Evolutionary conservation across 164 flowering plant genomes (phyloP), one percentile per base, ranked within the genome.

Genomic region (Pachysandra terminalis): DNA sequence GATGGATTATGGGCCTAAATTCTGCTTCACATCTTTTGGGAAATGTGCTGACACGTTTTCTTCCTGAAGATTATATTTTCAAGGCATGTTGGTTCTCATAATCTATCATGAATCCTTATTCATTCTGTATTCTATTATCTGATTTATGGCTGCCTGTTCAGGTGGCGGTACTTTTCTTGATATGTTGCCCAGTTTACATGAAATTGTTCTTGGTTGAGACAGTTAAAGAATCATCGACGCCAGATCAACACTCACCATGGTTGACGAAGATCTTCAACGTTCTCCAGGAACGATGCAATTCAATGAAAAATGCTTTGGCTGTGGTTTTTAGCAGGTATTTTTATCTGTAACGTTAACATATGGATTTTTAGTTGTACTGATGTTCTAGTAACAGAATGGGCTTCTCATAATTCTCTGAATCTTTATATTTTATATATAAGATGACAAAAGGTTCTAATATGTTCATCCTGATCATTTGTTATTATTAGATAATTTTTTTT

Each of bases 1-100:
- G 93, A 76, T 92, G 88, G 91, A 85, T 90, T 21, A 88, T 90
- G 0, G 98, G 96, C 56, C 83, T 90, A n/a, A 86, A 79, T 68
- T 90, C 98, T 59, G 89, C 85, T 66, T 83, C 93, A 19, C 93
- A 87, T 79, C 90, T 90, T 35, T 19, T 89, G 19, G 98, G 98
- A 57, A 90, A 90, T 71, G 13, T 79, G 49, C 79, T 90, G 25
- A 93, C 95, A 66, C 91, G 87, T 56, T 87, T 93, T 76, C 93
- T 93, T 76, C 98, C 96, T 0, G 93, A 78, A 73, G 66, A 67
- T 19, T 85, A 84, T 79, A 90, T 90, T 61, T 93, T 93, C 64
- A 68, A 68, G 83, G 95, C 72, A 86, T 35, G 83, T 48, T 45
- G 9, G 23, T 69, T 9, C 17, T 72, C 56, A 55, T 28, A 19